phyloP scores from a whole-genome alignment of 2,329 filamentous ascomycete species.

The Sporothrix curviconia region DNA sequence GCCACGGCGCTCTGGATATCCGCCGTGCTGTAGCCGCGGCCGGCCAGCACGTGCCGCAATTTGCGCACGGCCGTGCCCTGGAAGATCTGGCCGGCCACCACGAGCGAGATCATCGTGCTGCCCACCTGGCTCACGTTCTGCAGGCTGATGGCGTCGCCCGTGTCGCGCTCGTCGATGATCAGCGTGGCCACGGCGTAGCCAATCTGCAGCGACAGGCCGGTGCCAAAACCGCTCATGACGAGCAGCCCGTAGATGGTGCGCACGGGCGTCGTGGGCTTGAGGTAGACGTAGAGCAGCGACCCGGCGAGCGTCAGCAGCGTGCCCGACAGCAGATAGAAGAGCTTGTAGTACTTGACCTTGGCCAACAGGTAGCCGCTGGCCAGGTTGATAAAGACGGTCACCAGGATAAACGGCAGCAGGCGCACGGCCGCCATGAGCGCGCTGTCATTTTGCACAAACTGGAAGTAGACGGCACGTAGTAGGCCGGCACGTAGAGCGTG shows the following conservation, averaged over 20 bases:
- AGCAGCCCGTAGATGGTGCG: constrained; percentile 21
- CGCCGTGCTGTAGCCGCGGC: not conserved
- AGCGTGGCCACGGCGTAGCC: constrained; percentile 26
- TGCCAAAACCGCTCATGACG: constrained; percentile 20
- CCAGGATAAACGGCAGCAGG: constrained; percentile 33
- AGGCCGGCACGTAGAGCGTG: constrained; percentile 34
- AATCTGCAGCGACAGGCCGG: constrained; percentile 22
- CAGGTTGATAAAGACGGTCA: constrained; percentile 23
- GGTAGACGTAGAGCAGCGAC: constrained; percentile 18
- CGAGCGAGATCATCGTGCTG: constrained; percentile 23
- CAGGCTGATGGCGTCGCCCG: constrained; percentile 22
- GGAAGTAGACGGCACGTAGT: constrained; percentile 48
- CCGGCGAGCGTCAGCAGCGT: constrained; percentile 18
- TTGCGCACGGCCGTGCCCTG: constrained; percentile 1
- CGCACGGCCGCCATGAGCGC: constrained; percentile 31
- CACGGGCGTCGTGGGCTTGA: constrained; percentile 16
- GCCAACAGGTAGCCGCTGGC: constrained; percentile 12
- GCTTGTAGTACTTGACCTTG: constrained; percentile 19
- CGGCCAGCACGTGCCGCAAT: not conserved
- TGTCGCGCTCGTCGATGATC: constrained; percentile 17
- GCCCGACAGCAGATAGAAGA: constrained; percentile 19
- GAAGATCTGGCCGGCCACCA: constrained; percentile 25
- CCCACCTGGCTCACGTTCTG: constrained; percentile 27
- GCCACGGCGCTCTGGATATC: not conserved
- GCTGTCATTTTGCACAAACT: constrained; percentile 37